Base-by-base conservation (phyloP, 106 monocot genomes). In the Narthecium ossifragum region DNA sequence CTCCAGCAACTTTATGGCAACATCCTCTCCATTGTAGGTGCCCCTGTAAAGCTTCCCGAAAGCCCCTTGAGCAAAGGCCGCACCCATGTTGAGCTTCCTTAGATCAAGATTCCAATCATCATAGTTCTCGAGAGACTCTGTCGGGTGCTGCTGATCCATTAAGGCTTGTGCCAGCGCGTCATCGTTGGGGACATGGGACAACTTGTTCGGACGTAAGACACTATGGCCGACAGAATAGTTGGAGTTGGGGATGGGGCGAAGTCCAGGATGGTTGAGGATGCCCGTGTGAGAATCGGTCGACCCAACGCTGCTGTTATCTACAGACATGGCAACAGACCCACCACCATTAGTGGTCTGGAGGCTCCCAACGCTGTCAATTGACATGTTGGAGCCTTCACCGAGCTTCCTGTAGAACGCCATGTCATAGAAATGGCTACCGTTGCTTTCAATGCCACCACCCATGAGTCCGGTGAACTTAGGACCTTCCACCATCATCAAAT, bases 31-130 rank as follows among this genome's bases (percentile, higher is more conserved):
- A 43, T 85, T 80, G 51, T 85, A 85, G 5, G 73, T 73, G 12
- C 85, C 85, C 41, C 57, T 72, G 26, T 85, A 85, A 11, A 85
- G 65, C 72, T 85, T 85, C 32, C 85, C 85, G 59, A 85, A 85
- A 17, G 85, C 79, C 13, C 85, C 85, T 43, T 85, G 85, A 1
- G 85, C 85, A 46, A 85, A 85, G 6, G 85, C 57, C 45, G 55
- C 34, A 0, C 85, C 85, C 69, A 85, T 85, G 52, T 69, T 55
- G 11, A 85, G 76, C 65, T 73, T 68, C 37, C 85, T 57, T 24
- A 85, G 65, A 60, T 85, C 85, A 22, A 85, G 64, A 20, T 72
- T 71, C 80, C 85, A 85, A 52, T 85, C 85, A 33, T 85, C 76
- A 22, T 85, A 85, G 40, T 80, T 59, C 26, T 76, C 50, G 15